These are phyloP conservation scores for Monilinia fructicola DNA, from an alignment of 2,329 filamentous ascomycete genomes.

Conservation along the genomic window DNA sequence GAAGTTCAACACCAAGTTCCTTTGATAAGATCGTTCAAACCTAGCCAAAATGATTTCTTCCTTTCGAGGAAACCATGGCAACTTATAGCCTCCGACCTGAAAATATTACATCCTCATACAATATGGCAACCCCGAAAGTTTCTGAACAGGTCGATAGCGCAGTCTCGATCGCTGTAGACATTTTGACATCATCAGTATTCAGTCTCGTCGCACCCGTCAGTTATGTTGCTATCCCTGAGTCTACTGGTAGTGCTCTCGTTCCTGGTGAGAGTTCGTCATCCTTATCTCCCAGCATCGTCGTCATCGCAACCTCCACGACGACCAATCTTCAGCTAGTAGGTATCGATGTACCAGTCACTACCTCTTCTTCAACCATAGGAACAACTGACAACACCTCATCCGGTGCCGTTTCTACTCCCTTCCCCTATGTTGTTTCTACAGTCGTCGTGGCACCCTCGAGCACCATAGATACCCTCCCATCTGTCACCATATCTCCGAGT, in stretches of 20 bases:
- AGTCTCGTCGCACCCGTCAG: neutral
- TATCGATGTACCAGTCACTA: neutral
- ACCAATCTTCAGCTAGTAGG: neutral
- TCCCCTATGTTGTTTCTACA: neutral
- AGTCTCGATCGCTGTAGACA: neutral
- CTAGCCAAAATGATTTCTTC: conserved; percentile 1
- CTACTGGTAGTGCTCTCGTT: neutral
- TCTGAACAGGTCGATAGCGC: neutral
- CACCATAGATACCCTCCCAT: neutral
- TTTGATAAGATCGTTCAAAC: neutral
- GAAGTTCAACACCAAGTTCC: neutral
- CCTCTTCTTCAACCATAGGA: neutral
- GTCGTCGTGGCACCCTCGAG: neutral
- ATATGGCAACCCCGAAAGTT: neutral
- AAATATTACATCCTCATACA: neutral
- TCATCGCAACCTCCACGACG: conserved; percentile 1
- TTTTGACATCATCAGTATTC: neutral
- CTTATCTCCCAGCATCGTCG: neutral
- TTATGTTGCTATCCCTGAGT: neutral
- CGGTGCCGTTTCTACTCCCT: neutral
- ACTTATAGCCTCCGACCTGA: neutral
- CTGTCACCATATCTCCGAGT: neutral
- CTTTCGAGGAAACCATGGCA: neutral
- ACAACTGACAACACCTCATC: neutral
- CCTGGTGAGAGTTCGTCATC: neutral